phyloP scores from a whole-genome alignment of 176 grass and related monocot genomes.

The Alloteropsis semialata region DNA sequence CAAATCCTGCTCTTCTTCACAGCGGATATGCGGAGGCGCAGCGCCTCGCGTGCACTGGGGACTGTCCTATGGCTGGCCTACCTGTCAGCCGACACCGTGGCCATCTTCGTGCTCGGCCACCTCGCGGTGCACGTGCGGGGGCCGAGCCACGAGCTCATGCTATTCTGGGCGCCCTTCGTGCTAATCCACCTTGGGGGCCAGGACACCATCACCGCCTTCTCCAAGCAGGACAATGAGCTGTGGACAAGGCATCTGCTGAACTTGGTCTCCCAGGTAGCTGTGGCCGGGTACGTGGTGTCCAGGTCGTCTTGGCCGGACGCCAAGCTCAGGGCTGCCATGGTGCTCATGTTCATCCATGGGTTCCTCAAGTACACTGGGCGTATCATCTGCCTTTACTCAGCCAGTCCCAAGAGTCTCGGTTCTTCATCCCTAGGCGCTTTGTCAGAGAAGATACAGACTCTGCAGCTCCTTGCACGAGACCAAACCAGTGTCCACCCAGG shows the following conservation, averaged over 20 bases:
- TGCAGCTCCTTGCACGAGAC: too few species aligned
- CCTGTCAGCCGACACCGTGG: too few species aligned
- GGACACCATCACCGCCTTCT: not conserved
- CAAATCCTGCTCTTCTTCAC: too few species aligned
- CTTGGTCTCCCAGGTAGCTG: not conserved
- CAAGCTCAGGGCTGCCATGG: not conserved
- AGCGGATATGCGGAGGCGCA: too few species aligned
- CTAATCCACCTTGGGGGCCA: not conserved
- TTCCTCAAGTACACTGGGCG: not conserved
- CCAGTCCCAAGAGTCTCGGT: not conserved
- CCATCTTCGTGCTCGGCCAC: too few species aligned
- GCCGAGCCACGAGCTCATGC: not conserved
- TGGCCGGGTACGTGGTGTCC: not conserved
- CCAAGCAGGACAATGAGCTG: not conserved
- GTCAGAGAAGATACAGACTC: too few species aligned
- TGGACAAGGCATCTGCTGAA: not conserved
- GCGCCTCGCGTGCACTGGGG: too few species aligned
- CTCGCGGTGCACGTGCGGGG: too few species aligned
- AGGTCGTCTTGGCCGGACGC: not conserved
- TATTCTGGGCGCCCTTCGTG: not conserved
- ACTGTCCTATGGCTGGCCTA: too few species aligned
- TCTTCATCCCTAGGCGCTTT: too few species aligned
- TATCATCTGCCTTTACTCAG: fast-evolving
- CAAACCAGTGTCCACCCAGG: too few species aligned
- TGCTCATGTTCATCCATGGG: not conserved